These are phyloP conservation scores for Saccharomycopsis guyanensis DNA, from an alignment of 805 yeast genomes.

Conservation along the genomic window DNA sequence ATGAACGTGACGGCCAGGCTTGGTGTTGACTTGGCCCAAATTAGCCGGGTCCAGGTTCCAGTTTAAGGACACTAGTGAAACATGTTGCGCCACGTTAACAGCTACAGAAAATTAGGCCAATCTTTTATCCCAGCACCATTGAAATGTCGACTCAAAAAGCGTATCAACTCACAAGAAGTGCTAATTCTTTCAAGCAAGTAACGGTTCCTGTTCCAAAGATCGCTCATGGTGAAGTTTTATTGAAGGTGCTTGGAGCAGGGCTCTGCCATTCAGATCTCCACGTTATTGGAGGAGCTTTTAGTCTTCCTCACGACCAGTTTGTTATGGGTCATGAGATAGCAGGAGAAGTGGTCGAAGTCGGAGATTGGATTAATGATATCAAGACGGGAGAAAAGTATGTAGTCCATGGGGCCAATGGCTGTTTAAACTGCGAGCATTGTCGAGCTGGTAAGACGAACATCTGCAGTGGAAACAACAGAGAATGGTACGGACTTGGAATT, in stretches of 20 bases:
- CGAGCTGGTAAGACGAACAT: neutral
- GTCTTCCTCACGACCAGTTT: neutral
- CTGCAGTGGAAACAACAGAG: neutral
- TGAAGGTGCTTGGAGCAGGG: neutral
- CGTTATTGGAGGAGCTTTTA: neutral
- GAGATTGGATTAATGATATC: neutral
- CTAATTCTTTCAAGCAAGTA: neutral
- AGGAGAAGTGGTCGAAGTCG: neutral
- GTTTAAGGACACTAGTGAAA: too few relatives aligned
- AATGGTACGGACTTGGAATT: neutral
- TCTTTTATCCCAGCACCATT: too few relatives aligned
- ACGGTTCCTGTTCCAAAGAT: neutral
- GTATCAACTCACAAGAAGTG: neutral
- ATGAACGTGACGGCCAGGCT: too few relatives aligned
- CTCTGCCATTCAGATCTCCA: neutral
- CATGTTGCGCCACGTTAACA: too few relatives aligned
- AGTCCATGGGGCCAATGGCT: neutral
- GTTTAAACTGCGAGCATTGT: neutral
- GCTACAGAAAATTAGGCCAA: too few relatives aligned
- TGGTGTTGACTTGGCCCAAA: too few relatives aligned
- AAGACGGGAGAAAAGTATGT: neutral
- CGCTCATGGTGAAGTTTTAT: neutral
- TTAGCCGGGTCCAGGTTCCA: too few relatives aligned
- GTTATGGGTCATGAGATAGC: neutral
- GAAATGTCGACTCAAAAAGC: neutral